Percentiles rank a stretch among this genome's conserved stretches.
phyloP scores from a whole-genome alignment of 1,284 basidiomycete genomes.

The Pseudomicrostroma phylloplanum region DNA sequence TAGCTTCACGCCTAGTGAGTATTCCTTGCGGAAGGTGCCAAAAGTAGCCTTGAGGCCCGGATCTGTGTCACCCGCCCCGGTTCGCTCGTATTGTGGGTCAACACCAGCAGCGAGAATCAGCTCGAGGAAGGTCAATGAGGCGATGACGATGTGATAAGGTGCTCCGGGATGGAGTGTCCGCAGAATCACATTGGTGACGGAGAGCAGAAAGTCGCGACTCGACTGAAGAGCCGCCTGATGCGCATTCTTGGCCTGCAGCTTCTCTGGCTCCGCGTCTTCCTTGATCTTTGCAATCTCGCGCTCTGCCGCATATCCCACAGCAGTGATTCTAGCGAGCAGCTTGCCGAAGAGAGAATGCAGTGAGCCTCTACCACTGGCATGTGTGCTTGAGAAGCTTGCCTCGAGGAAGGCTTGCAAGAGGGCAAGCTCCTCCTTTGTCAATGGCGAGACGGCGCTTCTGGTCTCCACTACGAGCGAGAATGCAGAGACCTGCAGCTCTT shows the following conservation, averaged over 20 bases:
- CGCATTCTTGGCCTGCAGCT: neutral
- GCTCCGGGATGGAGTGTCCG: conserved; percentile 35
- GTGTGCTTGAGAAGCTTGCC: conserved; percentile 1
- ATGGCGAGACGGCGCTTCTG: neutral
- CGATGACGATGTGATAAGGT: conserved; percentile 37
- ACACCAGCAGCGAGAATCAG: conserved; percentile 31
- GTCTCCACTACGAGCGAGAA: conserved; percentile 3
- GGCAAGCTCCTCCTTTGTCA: neutral
- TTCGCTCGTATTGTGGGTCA: conserved; percentile 14
- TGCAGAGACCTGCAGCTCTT: conserved; percentile 7
- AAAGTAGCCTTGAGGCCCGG: neutral
- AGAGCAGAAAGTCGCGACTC: conserved; percentile 1
- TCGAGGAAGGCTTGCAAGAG: neutral
- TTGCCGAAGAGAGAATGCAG: conserved; percentile 5
- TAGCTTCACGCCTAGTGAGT: conserved; percentile 22
- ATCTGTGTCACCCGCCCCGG: neutral
- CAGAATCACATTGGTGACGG: neutral
- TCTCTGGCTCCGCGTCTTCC: too few relatives aligned
- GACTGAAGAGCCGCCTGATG: neutral
- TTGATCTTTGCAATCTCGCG: neutral
- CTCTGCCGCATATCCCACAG: neutral
- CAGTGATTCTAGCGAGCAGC: neutral
- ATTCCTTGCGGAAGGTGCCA: conserved; percentile 11
- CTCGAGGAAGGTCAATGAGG: conserved; percentile 33
- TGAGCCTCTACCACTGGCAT: neutral